phyloP scores from a whole-genome alignment of 352 stramenopile genomes.

The Phytophthora pinifolia region DNA sequence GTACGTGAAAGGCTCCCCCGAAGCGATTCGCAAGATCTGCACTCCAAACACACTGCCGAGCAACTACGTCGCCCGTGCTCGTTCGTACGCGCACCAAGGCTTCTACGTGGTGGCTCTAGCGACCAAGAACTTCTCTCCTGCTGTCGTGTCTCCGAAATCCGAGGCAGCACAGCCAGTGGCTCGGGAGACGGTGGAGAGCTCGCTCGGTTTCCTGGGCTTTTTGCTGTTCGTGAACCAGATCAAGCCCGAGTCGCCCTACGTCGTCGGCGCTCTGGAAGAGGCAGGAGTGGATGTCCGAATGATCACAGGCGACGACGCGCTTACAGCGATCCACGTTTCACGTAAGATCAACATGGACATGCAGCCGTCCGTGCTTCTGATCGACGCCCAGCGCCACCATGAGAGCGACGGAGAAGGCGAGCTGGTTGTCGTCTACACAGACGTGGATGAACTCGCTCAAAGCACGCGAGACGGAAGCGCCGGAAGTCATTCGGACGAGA shows the following conservation, averaged over 20 bases:
- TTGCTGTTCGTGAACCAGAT: slow-evolving; percentile 91
- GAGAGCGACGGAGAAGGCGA: slow-evolving; percentile 6
- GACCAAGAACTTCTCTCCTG: slow-evolving; percentile 49
- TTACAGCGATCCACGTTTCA: slow-evolving; percentile 73
- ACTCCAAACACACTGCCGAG: slow-evolving; percentile 54
- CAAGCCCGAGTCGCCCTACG: slow-evolving; percentile 80
- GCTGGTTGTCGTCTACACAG: slow-evolving; percentile 45
- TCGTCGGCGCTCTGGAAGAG: slow-evolving; percentile 76
- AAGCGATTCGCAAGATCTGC: slow-evolving; percentile 67
- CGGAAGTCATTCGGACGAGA: slow-evolving; percentile 13
- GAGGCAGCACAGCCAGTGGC: slow-evolving; percentile 45
- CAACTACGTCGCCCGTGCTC: slow-evolving; percentile 66
- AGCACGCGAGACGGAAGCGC: slow-evolving; percentile 24
- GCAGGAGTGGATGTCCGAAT: slow-evolving; percentile 84
- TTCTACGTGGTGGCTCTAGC: slow-evolving; percentile 83
- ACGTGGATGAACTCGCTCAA: slow-evolving; percentile 58
- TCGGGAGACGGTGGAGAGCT: slow-evolving; percentile 79
- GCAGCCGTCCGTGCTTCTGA: slow-evolving; percentile 47
- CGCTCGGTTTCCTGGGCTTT: slow-evolving; percentile 80
- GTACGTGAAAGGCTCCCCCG: slow-evolving; percentile 74
- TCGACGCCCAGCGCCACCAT: slow-evolving; percentile 36
- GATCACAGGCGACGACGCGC: slow-evolving; percentile 88
- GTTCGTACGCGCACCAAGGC: slow-evolving; percentile 72
- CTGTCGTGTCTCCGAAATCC: slow-evolving; percentile 17
- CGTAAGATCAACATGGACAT: slow-evolving; percentile 79